Percentiles rank a stretch among this genome's conserved stretches.
phyloP scores from a whole-genome alignment of 1,284 basidiomycete genomes.

The Tilletiaria anomala region DNA sequence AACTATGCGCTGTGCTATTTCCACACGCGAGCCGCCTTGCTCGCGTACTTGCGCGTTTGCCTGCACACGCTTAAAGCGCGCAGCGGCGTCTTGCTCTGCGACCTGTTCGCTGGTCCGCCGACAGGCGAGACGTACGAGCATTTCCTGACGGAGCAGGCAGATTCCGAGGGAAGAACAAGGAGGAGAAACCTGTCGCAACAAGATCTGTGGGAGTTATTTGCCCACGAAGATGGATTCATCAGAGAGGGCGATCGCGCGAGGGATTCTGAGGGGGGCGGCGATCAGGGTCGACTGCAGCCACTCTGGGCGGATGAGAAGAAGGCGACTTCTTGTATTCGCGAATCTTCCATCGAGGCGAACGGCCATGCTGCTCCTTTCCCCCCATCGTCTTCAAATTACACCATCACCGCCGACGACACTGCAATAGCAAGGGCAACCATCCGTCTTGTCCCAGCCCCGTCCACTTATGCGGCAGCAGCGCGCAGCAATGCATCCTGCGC shows the following conservation, averaged over 20 bases:
- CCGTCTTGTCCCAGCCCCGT: constrained; percentile 1
- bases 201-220: constrained; percentile 5
- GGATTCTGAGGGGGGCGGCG: too few species aligned
- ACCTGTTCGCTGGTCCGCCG: constrained; percentile 24
- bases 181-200: constrained; percentile 4
- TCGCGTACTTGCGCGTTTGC: constrained; percentile 13
- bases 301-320: too few species aligned
- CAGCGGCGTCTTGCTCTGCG: constrained; percentile 24
- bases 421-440: neutral
- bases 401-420: too few species aligned
- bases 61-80: constrained; percentile 11
- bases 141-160: too few species aligned
- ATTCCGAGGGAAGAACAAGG: neutral
- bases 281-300: too few species aligned
- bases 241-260: neutral
- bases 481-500: too few species aligned
- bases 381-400: too few species aligned
- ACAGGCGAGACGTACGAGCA: constrained; percentile 13
- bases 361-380: too few species aligned
- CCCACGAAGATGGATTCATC: constrained; percentile 5
- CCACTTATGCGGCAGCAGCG: too few species aligned
- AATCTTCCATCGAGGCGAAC: too few species aligned
- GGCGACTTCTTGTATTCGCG: too few species aligned
- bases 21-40: constrained; percentile 16
- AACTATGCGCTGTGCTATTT: constrained; percentile 33